Percentiles rank a stretch among this genome's conserved stretches.
phyloP scores from a whole-genome alignment of 805 yeast genomes.

The Candida nonsorbophila region DNA sequence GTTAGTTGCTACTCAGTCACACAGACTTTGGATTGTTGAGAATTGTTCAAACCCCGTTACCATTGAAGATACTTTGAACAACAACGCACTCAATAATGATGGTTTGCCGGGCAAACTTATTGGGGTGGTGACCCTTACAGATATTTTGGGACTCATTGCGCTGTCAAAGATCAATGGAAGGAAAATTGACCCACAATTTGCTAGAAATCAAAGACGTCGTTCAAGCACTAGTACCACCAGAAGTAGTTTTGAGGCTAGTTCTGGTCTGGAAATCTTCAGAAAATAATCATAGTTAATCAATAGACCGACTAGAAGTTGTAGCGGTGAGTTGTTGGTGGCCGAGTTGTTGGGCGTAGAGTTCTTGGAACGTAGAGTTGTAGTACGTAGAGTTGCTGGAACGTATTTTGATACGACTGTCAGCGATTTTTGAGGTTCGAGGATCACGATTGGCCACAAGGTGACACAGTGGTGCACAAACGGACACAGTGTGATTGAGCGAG shows the following conservation, averaged over 20 bases:
- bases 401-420: no score
- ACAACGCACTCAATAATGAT: conserved; percentile 5
- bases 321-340: no score
- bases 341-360: no score
- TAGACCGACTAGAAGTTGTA: neutral
- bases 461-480: no score
- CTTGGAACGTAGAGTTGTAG: no score
- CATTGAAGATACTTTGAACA: conserved; percentile 11
- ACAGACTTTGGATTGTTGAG: conserved; percentile 81
- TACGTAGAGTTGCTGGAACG: no score
- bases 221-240: conserved; percentile 32
- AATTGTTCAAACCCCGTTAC: conserved; percentile 7
- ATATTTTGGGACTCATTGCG: conserved; percentile 78
- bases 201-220: conserved; percentile 84
- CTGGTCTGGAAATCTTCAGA: conserved; percentile 7
- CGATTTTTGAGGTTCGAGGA: no score
- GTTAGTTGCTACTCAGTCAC: conserved; percentile 90
- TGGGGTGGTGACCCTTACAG: conserved; percentile 91
- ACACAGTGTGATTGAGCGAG: no score
- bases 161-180: conserved; percentile 56
- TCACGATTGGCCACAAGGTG: no score
- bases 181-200: conserved; percentile 75
- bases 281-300: conserved; percentile 2
- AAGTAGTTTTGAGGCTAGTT: conserved; percentile 7
- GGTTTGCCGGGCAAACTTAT: conserved; percentile 75